A percentile compares a stretch with the other conserved stretches of the same genome.
These are phyloP conservation scores for Candida pseudoviswanathii DNA, from an alignment of 1,139 yeast genomes.

Conservation along the genomic window DNA sequence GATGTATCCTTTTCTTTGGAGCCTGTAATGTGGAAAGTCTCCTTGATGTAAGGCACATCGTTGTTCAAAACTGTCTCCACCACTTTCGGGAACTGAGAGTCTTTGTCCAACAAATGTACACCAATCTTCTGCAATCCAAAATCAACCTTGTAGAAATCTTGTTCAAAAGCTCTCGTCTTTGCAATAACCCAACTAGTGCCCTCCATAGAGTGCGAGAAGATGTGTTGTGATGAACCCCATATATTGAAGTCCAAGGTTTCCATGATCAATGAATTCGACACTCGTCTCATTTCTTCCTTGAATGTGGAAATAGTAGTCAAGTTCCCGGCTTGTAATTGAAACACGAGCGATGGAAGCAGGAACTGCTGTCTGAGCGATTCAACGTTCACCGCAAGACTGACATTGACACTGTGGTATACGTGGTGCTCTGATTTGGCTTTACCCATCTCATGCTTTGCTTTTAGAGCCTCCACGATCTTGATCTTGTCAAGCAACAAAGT, in stretches of 20 bases:
- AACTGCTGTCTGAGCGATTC: slow-evolving; percentile 15
- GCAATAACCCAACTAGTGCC: slow-evolving; percentile 8
- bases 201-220: slow-evolving; percentile 8
- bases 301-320: slow-evolving; percentile 8
- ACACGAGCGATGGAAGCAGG: slow-evolving; percentile 13
- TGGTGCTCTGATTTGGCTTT: neutral
- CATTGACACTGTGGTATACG: neutral
- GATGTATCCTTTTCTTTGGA: neutral
- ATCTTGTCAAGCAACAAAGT: slow-evolving; percentile 17
- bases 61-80: slow-evolving; percentile 17
- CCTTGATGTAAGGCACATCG: slow-evolving; percentile 24
- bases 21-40: neutral
- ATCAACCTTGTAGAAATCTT: slow-evolving; percentile 10
- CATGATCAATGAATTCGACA: slow-evolving; percentile 9
- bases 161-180: slow-evolving; percentile 3
- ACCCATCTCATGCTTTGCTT: no score
- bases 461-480: slow-evolving; percentile 3
- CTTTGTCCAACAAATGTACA: slow-evolving; percentile 11
- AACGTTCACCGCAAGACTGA: slow-evolving; percentile 9
- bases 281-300: slow-evolving; percentile 2
- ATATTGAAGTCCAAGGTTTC: slow-evolving; percentile 9
- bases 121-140: slow-evolving; percentile 11
- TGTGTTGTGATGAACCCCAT: slow-evolving; percentile 12
- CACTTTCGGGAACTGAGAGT: slow-evolving; percentile 10
- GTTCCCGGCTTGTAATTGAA: slow-evolving; percentile 11